Evolutionary conservation across 1,139 yeast genomes (phyloP), one percentile per base, ranked within the genome.

Genomic region (Wickerhamomyces sp.): DNA sequence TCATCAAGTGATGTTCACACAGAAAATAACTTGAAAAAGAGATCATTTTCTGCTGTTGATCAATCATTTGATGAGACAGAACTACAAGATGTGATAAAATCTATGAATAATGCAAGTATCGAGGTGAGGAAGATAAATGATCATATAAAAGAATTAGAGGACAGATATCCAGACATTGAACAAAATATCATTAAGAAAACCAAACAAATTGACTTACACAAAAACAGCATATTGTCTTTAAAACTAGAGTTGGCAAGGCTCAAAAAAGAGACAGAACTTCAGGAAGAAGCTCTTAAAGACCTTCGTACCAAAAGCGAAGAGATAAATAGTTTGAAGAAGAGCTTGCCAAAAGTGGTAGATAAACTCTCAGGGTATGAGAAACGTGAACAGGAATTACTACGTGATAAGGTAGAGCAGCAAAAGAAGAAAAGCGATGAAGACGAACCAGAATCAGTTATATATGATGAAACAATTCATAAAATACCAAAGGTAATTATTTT

Each of bases 401-500:
- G 17, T 8, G 40, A 33, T 14, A 12, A 27, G 9, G 22, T n/a
- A n/a, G n/a, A n/a, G n/a, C n/a, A 15, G 22, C 37, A 18, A 40
- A 37, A 18, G 41, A 36, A 38, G 26, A 17, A 37, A 22, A 34
- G 36, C 35, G 30, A 38, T n/a, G 13, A 17, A 34, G 19, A 33
- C 29, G 20, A 25, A 7, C 7, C n/a, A 24, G 22, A 29, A 26
- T 28, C 31, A 15, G 19, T 14, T n/a, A n/a, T 38, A 13, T 39
- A 41, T 17, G 35, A 36, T 30, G 48, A 45, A 16, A 45, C 45
- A 3, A 43, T 45, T 16, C 49, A 43, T 21, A 46, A 42, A 25
- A 44, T 44, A 5, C 39, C 47, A 34, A 46, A 44, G 47, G 49
- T 46, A 46, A 44, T 42, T 38, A 29, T 15, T 6, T 13, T 20